A percentile compares a stretch with the other conserved stretches of the same genome.
Conservation (phyloP, 1,139 yeast species). For the Neolecta irregularis region DNA sequence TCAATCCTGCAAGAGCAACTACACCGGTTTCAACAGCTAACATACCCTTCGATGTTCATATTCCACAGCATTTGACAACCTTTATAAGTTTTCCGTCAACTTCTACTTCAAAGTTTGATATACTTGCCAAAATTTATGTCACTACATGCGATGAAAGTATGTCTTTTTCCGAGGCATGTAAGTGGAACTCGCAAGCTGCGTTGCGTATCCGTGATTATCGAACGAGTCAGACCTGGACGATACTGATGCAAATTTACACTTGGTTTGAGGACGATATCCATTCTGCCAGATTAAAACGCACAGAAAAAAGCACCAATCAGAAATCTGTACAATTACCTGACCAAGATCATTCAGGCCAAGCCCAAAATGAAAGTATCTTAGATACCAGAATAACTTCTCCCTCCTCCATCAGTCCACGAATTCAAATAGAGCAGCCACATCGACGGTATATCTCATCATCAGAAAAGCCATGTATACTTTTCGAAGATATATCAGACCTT, state of each 20-base stretch:
- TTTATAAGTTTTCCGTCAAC: conserved; percentile 5
- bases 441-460: no score
- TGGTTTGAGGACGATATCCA: no score
- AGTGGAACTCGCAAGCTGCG: conserved; percentile 45
- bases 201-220: conserved; percentile 37
- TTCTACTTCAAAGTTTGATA: conserved; percentile 1
- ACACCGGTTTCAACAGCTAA: neutral
- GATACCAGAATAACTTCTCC: neutral
- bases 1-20: neutral
- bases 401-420: neutral
- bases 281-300: no score
- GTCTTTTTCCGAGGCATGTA: conserved; percentile 34
- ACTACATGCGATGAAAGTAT: conserved; percentile 32
- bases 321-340: neutral
- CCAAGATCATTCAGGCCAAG: neutral
- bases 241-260: conserved; percentile 27
- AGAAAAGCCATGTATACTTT: no score
- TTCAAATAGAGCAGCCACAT: neutral
- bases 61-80: conserved; percentile 2
- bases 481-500: no score
- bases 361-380: neutral
- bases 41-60: neutral
- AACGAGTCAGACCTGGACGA: conserved; percentile 56
- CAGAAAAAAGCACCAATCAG: neutral
- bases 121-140: conserved; percentile 11